Evolutionary conservation across 2,329 filamentous ascomycete species (phyloP), one percentile per base, ranked within the genome.

Genomic region (Phoma sp.): DNA sequence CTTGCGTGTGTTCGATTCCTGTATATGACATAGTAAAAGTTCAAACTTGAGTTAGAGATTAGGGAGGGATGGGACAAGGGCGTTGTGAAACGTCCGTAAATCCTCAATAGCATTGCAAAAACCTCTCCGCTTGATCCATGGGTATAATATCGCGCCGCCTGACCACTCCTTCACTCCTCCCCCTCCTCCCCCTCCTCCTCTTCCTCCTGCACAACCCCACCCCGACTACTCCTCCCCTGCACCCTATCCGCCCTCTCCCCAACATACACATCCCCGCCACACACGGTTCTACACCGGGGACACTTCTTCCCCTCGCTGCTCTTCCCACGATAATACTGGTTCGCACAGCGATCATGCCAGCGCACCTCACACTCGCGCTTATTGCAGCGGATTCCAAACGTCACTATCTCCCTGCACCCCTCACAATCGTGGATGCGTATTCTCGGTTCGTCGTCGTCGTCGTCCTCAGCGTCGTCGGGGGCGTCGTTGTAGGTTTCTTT

Each of bases 321-420:
- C 31, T 59, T 63, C 2, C 59, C 54, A 1, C 56, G 39, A 48
- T 75, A 76, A 50, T 66, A 75, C 31, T 61, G 62, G 44, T 65
- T 69, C 19, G 71, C 70, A 58, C 74, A 76, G 21, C 51, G 45
- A 53, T 75, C 68, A 56, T 76, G 74, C 65, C 68, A 73, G 19
- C 72, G 39, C 32, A 69, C 63, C 1, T 64, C 65, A 44, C 72
- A 74, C 17, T 67, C 64, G 39, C 56, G 50, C 15, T 72, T 63
- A 17, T 64, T 62, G 38, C 72, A 74, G 35, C 72, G 54, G 4
- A 71, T 51, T 1, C 72, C 84, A 61, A 89, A 79, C 0, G 94
- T 99, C 36, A 98, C 85, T 58, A 98, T 89, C 62, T 96, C 92
- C 74, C 87, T 90, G 76, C 95, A 99, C 0, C 91, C 92, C 69